phyloP scores from a whole-genome alignment of 257 asterid species.

The Nicotiana sylvestris region DNA sequence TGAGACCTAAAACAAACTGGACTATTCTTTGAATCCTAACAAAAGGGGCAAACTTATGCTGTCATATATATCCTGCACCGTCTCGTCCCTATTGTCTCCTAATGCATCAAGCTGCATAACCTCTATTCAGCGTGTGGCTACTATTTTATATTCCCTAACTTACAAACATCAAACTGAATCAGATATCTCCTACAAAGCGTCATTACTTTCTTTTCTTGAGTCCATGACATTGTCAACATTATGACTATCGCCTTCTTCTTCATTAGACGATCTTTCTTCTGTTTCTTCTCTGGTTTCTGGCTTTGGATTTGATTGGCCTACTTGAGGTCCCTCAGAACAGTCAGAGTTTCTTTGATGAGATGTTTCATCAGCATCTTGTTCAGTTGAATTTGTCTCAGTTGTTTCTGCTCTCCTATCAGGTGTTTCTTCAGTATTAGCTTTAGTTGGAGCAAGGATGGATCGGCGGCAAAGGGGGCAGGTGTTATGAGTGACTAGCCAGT shows the following conservation, averaged over 20 bases:
- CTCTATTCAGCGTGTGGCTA: not conserved
- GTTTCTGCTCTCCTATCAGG: constrained; percentile 17
- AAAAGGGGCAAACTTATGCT: not conserved
- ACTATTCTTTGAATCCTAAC: not conserved
- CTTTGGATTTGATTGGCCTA: constrained; percentile 8
- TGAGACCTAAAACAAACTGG: not conserved
- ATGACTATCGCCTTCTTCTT: not conserved
- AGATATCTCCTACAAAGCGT: not conserved
- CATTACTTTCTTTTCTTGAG: not conserved
- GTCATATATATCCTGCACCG: not conserved
- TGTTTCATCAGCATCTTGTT: constrained; percentile 13
- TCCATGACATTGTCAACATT: not conserved
- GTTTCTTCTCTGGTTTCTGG: not conserved
- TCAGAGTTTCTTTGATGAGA: constrained; percentile 5
- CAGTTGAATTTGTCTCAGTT: constrained; percentile 10
- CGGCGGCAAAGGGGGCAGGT: constrained; percentile 91
- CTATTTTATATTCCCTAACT: not conserved
- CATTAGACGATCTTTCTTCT: not conserved
- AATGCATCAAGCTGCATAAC: not conserved
- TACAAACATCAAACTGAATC: not conserved
- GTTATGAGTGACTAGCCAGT: constrained; percentile 66
- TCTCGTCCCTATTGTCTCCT: not conserved
- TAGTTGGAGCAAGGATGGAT: constrained; percentile 46
- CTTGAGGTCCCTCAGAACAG: not conserved
- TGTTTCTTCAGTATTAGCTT: constrained; percentile 14